Evolutionary conservation across 2,329 filamentous ascomycete genomes (phyloP).

Genomic region (Tolypocladium inflatum): DNA sequence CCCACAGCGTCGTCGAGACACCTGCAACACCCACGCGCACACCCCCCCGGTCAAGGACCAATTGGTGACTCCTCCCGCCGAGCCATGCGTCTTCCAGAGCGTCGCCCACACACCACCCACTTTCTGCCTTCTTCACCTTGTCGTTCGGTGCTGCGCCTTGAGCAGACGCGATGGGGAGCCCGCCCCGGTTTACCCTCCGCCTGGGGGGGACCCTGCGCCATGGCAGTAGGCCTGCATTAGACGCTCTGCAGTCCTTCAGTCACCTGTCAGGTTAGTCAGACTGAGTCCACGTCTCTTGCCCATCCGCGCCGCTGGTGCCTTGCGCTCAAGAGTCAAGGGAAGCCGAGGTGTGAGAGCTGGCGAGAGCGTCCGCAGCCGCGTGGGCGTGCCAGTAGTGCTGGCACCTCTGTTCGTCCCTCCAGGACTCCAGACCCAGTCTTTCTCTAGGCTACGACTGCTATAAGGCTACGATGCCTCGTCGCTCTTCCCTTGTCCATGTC

Average conservation of each 20-base stretch:
- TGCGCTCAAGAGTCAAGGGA: conserved; percentile 3
- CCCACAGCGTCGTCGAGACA: not conserved
- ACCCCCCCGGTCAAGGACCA: not conserved
- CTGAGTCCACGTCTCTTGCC: conserved; percentile 8
- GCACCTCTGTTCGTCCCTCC: not conserved
- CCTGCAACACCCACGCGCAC: not conserved
- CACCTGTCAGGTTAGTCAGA: conserved; percentile 23
- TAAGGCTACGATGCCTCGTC: conserved; percentile 45
- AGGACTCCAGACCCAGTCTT: not conserved
- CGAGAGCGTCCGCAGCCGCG: not conserved
- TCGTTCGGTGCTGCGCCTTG: conserved; percentile 2
- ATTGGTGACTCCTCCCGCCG: conserved; percentile 1
- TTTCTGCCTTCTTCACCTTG: not conserved
- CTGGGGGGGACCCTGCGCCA: not conserved
- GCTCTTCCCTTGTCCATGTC: conserved; percentile 15
- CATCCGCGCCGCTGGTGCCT: conserved; percentile 19
- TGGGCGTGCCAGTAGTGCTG: not conserved
- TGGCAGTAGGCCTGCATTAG: conserved; percentile 13
- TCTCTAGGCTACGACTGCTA: conserved; percentile 20
- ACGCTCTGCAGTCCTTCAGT: conserved; percentile 15
- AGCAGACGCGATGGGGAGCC: not conserved
- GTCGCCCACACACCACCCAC: not conserved
- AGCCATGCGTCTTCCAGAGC: not conserved
- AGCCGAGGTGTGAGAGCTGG: not conserved
- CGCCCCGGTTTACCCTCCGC: not conserved